Percentiles rank a stretch among this genome's conserved stretches.
Conservation (phyloP, 495 filamentous ascomycete species). For the Hypoxylon intermedium region DNA sequence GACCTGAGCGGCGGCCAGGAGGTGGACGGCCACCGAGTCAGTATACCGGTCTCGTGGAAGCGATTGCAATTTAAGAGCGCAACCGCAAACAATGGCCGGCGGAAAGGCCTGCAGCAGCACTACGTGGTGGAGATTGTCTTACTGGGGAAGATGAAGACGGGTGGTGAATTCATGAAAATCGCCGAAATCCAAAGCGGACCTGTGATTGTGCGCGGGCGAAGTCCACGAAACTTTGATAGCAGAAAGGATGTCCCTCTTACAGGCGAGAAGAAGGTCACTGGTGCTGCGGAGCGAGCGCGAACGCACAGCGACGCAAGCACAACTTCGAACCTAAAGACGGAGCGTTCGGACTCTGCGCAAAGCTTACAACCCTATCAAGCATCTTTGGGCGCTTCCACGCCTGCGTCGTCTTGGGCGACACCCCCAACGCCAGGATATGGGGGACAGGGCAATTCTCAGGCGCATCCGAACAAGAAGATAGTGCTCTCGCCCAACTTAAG, state of each 20-base stretch:
- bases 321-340: conserved; percentile 42
- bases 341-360: conserved; percentile 43
- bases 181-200: conserved; percentile 69
- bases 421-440: conserved; percentile 24
- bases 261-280: conserved; percentile 49
- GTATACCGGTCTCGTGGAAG: conserved; percentile 86
- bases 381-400: conserved; percentile 38
- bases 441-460: conserved; percentile 29
- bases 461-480: conserved; percentile 46
- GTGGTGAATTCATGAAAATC: conserved; percentile 64
- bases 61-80: conserved; percentile 90
- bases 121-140: conserved; percentile 72
- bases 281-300: conserved; percentile 34
- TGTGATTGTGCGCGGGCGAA: conserved; percentile 72
- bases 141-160: conserved; percentile 63
- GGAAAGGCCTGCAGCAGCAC: conserved; percentile 75
- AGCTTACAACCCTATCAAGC: conserved; percentile 45
- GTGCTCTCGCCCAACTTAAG: conserved; percentile 45
- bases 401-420: conserved; percentile 29
- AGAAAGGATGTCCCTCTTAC: conserved; percentile 70
- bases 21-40: conserved; percentile 74
- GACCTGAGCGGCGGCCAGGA: conserved; percentile 75
- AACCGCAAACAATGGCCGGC: conserved; percentile 81
- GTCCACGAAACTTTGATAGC: conserved; percentile 72
- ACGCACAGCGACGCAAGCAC: conserved; percentile 41